Base-by-base conservation (phyloP, 345 rosid species). In the Camelina sativa region DNA sequence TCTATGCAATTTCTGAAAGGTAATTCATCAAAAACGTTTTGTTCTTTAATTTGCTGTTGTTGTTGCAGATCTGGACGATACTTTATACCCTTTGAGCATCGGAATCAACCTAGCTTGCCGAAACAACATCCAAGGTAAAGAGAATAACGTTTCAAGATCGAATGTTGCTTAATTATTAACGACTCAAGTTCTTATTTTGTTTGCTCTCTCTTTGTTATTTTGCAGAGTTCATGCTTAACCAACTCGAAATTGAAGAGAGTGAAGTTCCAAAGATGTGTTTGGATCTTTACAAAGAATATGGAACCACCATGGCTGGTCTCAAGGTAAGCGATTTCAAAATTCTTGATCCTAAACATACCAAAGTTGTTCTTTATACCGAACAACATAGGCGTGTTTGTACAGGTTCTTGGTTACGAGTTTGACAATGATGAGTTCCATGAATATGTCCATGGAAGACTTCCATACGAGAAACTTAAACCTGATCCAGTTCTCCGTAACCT, bases 231-330 rank as follows among this genome's bases (percentile, higher is more conserved):
- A 94, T 94, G 99, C 65, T 83, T 86, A 81, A 84, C 15, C 69
- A 84, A 58, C 78, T 91, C 65, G 77, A 81, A 12, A 87, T 94
- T 11, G 89, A 94, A 73, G 95, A 90, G 84, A 87, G 79, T 67
- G 87, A 88, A 79, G 91, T 94, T 4, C 92, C 96, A 23, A 85
- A 89, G 78, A 83, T 94, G 90, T 91, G 97, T 78, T 53, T 91
- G 80, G 97, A 91, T 20, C 84, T 94, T 69, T 94, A 94, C 82
- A 85, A 76, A 77, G 96, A 94, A 72, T 56, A 91, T 78, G 98
- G 97, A 77, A 94, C 98, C 65, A 94, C 98, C 69, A 90, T 94
- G 98, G 97, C 97, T 25, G 98, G 98, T 73, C 82, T 94, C 11
- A 89, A 88, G 93, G 98, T 88, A 41, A 76, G 25, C 1, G 5